A percentile compares a stretch with the other conserved stretches of the same genome.
Evolutionary conservation across 768 basidiomycete species (phyloP).

Genomic region (Mycena polygramma): DNA sequence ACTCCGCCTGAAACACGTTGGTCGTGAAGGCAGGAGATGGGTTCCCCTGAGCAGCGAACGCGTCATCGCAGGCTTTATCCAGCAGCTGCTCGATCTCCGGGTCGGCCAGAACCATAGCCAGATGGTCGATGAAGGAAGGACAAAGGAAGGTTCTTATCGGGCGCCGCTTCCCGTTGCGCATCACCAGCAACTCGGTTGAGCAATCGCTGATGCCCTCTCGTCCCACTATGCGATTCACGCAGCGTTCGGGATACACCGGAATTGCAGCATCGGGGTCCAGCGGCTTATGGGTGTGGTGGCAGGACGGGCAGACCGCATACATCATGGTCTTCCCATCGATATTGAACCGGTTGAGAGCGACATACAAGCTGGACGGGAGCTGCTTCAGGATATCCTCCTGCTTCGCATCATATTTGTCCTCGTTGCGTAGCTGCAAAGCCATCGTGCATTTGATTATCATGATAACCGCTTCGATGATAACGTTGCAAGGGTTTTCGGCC

Average conservation of each 20-base stretch:
- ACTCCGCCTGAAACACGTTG: constrained; percentile 39
- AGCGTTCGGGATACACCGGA: background rate
- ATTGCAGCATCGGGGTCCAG: constrained; percentile 1
- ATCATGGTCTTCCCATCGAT: constrained; percentile 15
- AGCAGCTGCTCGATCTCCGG: constrained; percentile 27
- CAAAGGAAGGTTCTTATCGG: constrained; percentile 31
- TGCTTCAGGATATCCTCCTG: constrained; percentile 18
- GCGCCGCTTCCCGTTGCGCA: constrained; percentile 13
- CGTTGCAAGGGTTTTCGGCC: background rate
- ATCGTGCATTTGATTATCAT: constrained; percentile 15
- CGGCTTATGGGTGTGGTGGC: constrained; percentile 20
- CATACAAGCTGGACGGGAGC: constrained; percentile 20
- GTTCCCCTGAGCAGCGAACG: constrained; percentile 7
- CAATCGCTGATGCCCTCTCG: background rate
- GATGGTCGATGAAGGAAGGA: constrained; percentile 38
- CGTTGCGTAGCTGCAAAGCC: background rate
- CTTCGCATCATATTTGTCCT: background rate
- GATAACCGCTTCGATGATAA: constrained; percentile 8
- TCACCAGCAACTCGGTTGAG: background rate
- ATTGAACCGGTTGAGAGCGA: constrained; percentile 17
- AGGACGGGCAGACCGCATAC: constrained; percentile 19
- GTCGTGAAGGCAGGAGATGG: constrained; percentile 15
- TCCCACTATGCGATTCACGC: background rate
- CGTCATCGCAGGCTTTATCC: constrained; percentile 35
- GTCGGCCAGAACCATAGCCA: constrained; percentile 32